Evolutionary conservation across 2,329 filamentous ascomycete species (phyloP), one percentile per base, ranked within the genome.

Genomic region (Incumbomyces lentus): DNA sequence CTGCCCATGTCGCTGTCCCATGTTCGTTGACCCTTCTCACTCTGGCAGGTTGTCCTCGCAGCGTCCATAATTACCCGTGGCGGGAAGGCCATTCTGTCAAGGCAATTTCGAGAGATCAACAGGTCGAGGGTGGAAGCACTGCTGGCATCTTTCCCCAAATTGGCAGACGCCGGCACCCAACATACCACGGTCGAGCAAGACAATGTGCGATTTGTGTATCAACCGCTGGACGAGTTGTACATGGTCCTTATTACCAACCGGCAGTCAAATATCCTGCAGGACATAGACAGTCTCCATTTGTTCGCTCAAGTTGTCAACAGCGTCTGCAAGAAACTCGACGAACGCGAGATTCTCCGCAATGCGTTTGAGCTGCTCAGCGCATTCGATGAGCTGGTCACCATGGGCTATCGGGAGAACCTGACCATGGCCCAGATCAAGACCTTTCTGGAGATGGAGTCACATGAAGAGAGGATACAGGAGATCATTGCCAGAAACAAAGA

Each of bases 171-270:
- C 52, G 86, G 89, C 51, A 95, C 88, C 44, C 92, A 98, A 69
- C 92, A 98, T 68, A 98, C 92, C 22, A 98, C 86, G 5, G 89
- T 96, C 60, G 92, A 98, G 70, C 89, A 96, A 70, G 93, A 98
- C 73, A 96, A 95, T 72, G 92, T 98, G 62, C 90, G 92, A 71
- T 98, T 95, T 64, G 92, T 98, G 49, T 98, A 98, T 74, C 92
- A 98, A 67, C 93, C 92, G 50, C 78, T 98, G 55, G 93, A 98
- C 70, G 93, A 98, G 73, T 82, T 98, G 55, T 98, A 98, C 78
- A 96, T 98, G 80, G 90, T 98, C 56, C 81, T 98, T 62, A 96
- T 98, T 69, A 98, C 93, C 67, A 98, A 98, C 75, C 85, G 88
- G 60, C 92, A 96, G 74, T 96, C 90, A 67, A 98, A 98, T 70